These are phyloP conservation scores for Inonotus hispidus DNA, from an alignment of 1,284 basidiomycete genomes.

Conservation along the genomic window DNA sequence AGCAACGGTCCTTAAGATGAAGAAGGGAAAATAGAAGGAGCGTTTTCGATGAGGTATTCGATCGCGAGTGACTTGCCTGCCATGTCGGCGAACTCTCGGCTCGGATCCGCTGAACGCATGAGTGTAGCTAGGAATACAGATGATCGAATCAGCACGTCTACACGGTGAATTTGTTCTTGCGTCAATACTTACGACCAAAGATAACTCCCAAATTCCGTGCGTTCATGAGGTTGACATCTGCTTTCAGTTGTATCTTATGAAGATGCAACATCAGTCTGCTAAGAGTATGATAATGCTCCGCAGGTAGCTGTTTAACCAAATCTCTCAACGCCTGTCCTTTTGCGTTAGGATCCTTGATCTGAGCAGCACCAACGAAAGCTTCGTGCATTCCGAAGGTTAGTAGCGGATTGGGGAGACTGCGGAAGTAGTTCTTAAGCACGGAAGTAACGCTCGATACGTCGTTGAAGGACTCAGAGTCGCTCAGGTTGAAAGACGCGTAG, in stretches of 20 bases:
- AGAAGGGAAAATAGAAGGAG: slow-evolving; percentile 52
- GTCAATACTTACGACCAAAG: slow-evolving; percentile 82
- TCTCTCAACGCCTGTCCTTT: slow-evolving; percentile 64
- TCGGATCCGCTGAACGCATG: slow-evolving; percentile 83
- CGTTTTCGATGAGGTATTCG: slow-evolving; percentile 90
- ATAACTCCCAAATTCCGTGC: slow-evolving; percentile 98
- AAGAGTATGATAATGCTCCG: slow-evolving; percentile 85
- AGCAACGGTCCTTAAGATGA: slow-evolving; percentile 2
- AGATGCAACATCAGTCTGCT: slow-evolving; percentile 84
- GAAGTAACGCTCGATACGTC: slow-evolving; percentile 97
- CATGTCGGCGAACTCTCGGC: slow-evolving; percentile 94
- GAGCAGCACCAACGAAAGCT: slow-evolving; percentile 75
- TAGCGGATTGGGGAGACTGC: slow-evolving; percentile 84
- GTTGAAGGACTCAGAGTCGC: slow-evolving; percentile 87
- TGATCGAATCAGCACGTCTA: not conserved
- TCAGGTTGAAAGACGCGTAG: slow-evolving; percentile 83
- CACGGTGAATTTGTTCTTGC: not conserved
- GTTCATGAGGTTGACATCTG: slow-evolving; percentile 87
- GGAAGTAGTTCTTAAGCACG: slow-evolving; percentile 96
- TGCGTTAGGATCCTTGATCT: slow-evolving; percentile 53
- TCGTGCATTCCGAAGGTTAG: slow-evolving; percentile 91
- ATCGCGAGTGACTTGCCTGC: slow-evolving; percentile 90
- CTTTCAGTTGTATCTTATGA: slow-evolving; percentile 68
- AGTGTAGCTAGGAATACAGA: slow-evolving; percentile 69
- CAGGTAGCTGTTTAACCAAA: slow-evolving; percentile 75